A percentile compares a stretch with the other conserved stretches of the same genome.
Conservation (phyloP, 2,329 filamentous ascomycete species). For the Cytospora piceicola region DNA sequence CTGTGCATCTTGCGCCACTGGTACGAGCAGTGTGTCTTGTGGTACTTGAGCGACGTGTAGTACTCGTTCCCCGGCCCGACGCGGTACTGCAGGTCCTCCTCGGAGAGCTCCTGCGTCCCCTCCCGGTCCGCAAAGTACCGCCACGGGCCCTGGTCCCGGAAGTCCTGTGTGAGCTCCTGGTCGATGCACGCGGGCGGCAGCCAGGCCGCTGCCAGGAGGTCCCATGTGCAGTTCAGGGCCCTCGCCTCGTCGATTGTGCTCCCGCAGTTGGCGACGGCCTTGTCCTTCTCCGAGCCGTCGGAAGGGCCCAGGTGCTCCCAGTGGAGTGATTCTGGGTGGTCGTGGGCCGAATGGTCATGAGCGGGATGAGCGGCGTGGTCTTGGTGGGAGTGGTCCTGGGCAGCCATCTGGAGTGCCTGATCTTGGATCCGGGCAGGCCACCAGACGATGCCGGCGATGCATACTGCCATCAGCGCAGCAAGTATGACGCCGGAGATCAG, state of each 20-base stretch:
- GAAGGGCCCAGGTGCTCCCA: neutral
- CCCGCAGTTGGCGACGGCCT: neutral
- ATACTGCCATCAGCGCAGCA: neutral
- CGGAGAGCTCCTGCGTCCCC: neutral
- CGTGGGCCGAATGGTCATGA: neutral
- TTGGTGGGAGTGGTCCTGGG: neutral
- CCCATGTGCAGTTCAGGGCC: neutral
- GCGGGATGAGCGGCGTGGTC: neutral
- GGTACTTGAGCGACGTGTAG: neutral
- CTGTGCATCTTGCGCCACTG: neutral
- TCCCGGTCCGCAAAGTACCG: neutral
- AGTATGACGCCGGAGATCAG: neutral
- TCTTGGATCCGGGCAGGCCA: constrained; percentile 1
- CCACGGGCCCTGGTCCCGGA: neutral
- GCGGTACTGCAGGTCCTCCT: neutral
- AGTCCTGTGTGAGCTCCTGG: neutral
- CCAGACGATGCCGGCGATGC: neutral
- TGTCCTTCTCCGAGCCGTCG: neutral
- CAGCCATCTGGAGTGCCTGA: neutral
- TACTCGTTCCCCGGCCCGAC: neutral
- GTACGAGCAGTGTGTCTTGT: constrained; percentile 2
- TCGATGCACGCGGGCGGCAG: neutral
- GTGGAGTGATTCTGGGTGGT: neutral
- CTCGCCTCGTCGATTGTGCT: neutral
- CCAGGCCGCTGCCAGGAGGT: neutral